A percentile compares a stretch with the other conserved stretches of the same genome.
These are phyloP conservation scores for Apiospora kogelbergensis DNA, from an alignment of 2,329 filamentous ascomycete genomes.

Conservation along the genomic window DNA sequence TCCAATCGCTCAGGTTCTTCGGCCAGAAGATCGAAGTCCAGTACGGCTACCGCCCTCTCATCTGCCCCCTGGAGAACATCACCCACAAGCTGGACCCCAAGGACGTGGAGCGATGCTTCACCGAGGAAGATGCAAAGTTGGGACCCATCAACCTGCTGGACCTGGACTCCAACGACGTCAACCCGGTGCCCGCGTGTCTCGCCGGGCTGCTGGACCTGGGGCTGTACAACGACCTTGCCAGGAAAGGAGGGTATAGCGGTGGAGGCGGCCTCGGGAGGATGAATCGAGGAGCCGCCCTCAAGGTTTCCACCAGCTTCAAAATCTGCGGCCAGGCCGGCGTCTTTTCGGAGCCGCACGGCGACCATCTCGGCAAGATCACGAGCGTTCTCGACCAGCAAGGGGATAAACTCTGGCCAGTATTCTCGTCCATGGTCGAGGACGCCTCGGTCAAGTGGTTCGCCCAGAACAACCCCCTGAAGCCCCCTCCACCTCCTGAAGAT, in stretches of 20 bases:
- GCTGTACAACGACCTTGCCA: neutral
- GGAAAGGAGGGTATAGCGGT: neutral
- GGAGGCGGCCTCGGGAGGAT: constrained; percentile 5
- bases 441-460: constrained; percentile 7
- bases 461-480: neutral
- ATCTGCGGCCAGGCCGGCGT: constrained; percentile 8
- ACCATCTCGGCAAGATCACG: constrained; percentile 9
- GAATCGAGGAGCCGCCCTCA: neutral
- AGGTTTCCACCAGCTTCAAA: constrained; percentile 3
- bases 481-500: neutral
- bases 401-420: constrained; percentile 2
- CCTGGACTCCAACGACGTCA: constrained; percentile 10
- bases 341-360: constrained; percentile 6
- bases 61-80: neutral
- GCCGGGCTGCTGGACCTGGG: constrained; percentile 4
- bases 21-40: constrained; percentile 10
- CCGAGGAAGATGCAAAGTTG: neutral
- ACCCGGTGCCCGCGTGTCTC: neutral
- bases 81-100: constrained; percentile 10
- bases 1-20: constrained; percentile 2
- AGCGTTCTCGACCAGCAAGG: constrained; percentile 3
- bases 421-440: constrained; percentile 5
- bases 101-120: constrained; percentile 7
- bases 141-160: constrained; percentile 10
- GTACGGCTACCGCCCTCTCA: constrained; percentile 6